Percentiles rank a stretch among this genome's conserved stretches.
Conservation (phyloP, 1,284 basidiomycete species). For the Ceratobasidium sp. region DNA sequence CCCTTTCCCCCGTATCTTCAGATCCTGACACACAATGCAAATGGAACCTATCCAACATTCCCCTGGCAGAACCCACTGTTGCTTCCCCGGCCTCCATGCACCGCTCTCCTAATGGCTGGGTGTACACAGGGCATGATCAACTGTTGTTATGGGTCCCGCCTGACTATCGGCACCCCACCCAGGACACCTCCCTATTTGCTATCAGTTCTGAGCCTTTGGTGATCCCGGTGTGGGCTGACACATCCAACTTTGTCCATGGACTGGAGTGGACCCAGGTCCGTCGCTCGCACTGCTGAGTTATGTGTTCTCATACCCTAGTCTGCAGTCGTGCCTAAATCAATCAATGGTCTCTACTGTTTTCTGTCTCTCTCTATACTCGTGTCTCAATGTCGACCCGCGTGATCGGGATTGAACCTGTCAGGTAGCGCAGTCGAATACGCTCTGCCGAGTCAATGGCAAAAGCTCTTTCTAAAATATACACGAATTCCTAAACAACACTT, state of each 20-base stretch:
- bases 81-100: background rate
- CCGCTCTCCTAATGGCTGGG: background rate
- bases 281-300: too few relatives aligned
- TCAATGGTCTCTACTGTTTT: too few relatives aligned
- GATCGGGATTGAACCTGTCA: too few relatives aligned
- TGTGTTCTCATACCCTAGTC: too few relatives aligned
- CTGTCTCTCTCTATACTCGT: too few relatives aligned
- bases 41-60: too few relatives aligned
- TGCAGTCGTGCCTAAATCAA: too few relatives aligned
- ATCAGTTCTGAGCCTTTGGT: background rate
- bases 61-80: background rate
- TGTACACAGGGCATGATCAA: background rate
- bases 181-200: background rate
- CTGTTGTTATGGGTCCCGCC: constrained; percentile 17
- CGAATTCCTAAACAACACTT: too few relatives aligned
- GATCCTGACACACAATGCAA: background rate
- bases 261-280: constrained; percentile 1
- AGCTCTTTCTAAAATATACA: too few relatives aligned
- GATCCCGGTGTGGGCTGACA: background rate
- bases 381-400: too few relatives aligned
- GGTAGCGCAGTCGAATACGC: too few relatives aligned
- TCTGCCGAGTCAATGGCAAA: too few relatives aligned
- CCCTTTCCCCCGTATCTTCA: background rate
- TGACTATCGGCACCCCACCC: background rate
- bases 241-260: constrained; percentile 22